These are phyloP conservation scores for Nigrograna mackinnonii DNA, from an alignment of 2,329 filamentous ascomycete genomes.

Conservation along the genomic window DNA sequence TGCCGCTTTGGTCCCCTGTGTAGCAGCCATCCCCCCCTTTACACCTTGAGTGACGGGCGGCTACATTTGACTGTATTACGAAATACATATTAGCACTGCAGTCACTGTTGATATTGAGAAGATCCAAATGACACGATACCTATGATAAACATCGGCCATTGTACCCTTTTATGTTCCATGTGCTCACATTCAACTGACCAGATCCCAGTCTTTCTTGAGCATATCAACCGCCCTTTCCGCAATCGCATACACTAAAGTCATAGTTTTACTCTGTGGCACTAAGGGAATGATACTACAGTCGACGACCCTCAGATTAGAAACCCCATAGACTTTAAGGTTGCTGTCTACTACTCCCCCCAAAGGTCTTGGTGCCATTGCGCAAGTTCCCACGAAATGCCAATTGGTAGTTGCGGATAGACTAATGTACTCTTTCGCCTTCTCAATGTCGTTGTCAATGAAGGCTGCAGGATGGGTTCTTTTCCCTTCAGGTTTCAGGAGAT, in stretches of 20 bases:
- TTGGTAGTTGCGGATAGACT: conserved; percentile 11
- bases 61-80: too few relatives aligned
- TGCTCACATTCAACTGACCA: too few relatives aligned
- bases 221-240: conserved; percentile 22
- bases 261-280: conserved; percentile 17
- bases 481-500: conserved; percentile 34
- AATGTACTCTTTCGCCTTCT: conserved; percentile 14
- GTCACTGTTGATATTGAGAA: too few relatives aligned
- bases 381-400: conserved; percentile 23
- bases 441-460: conserved; percentile 14
- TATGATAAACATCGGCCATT: too few relatives aligned
- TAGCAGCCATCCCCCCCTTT: conserved; percentile 52
- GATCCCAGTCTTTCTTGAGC: too few relatives aligned
- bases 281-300: conserved; percentile 25
- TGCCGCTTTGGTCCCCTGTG: conserved; percentile 45
- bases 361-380: conserved; percentile 22
- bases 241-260: conserved; percentile 25
- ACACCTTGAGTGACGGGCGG: too few relatives aligned
- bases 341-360: conserved; percentile 7
- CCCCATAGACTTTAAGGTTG: conserved; percentile 20
- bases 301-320: conserved; percentile 20
- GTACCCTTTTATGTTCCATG: too few relatives aligned
- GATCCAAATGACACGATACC: too few relatives aligned
- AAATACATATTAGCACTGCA: too few relatives aligned
- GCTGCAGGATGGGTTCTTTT: conserved; percentile 12